Evolutionary conservation across 192 early-diverging fungal species (phyloP), one percentile per base, ranked within the genome.

Genomic region (Mortierella antarctica): DNA sequence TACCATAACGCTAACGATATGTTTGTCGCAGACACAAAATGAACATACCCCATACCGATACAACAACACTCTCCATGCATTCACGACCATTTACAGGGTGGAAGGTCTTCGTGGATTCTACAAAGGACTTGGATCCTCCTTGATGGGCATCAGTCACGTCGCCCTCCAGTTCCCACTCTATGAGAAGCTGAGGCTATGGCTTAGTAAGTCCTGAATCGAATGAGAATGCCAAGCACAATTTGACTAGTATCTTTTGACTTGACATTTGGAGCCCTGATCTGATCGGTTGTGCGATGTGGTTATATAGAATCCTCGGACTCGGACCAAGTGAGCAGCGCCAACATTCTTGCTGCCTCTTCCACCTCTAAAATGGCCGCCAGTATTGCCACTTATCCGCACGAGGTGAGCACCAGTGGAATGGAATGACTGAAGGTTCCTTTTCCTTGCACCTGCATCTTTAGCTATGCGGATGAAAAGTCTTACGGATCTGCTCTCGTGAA

Each of bases 161-260:
- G 94, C 94, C 6, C 87, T 99, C 40, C 96, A 97, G 83, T 99
- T 99, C 72, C 97, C 97, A 44, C 85, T 99, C 47, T 99, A 99
- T 84, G 97, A 99, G 84, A 87, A 90, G 63, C 80, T 99, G 47
- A 97, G 97, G 82, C 42, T 83, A 45, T 84, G 83, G 83, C 70
- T 91, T 7, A 82, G 85, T 86, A 85, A 82, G 86, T 79, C 23
- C 18, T 14, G 17, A 21, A 10, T 23, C n/a, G 6, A 39, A 0
- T 20, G 17, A 56, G 51, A 40, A 31, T 21, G 40, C 41, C 42
- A 46, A 50, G 14, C n/a, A 63, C 13, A 12, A 15, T 41, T 2
- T 17, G 17, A 50, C 49, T 1, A 2, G 10, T 2, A 55, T 55
- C 54, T 20, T 55, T 41, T 12, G 41, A 40, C 57, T 58, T 4